Evolutionary conservation across 805 yeast genomes (phyloP), one percentile per base, ranked within the genome.

Genomic region (Hanseniaspora vineae): DNA sequence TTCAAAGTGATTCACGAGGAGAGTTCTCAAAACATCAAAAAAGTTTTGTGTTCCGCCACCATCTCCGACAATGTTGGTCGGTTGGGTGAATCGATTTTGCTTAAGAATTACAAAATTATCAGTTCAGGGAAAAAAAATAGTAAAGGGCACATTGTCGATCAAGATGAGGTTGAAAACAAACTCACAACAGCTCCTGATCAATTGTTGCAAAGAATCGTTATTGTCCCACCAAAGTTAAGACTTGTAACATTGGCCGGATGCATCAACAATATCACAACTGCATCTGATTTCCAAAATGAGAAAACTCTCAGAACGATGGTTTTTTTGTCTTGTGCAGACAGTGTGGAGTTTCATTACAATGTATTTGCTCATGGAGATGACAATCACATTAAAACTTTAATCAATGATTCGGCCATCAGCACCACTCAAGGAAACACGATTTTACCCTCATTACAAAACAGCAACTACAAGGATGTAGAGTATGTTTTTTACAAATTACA

Each of bases 31-130:
- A 71, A 75, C 53, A 73, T 96, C 56, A 72, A 86, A 39, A 89
- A 84, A 54, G 75, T 92, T 6, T 67, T 92, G 47, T 92, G 97
- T 70, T 89, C 97, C 39, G 99, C 99, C 1, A 92, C 99, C 0
- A 78, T 87, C 67, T 86, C 85, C 55, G 78, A 78, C 19, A 81
- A 77, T 49, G 97, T 86, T 14, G 75, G 81, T 55, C 78, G 84
- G 55, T 70, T 92, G 48, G 96, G 96, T 20, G 81, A 84, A 51
- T 72, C 85, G 9, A 75, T 95, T 0, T 69, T 92, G 46, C 69
- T 77, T 42, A 47, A 44, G 17, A 71, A 84, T 52, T 88, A 96
- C 2, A 79, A 84, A 56, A 71, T 85, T 72, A 76, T 88, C 10
- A 70, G 77, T 5, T 57, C 62, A 33, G 56, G 59, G 15, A 53